These are phyloP conservation scores for Aureobasidium vineae DNA, from an alignment of 2,329 filamentous ascomycete genomes.

Conservation along the genomic window DNA sequence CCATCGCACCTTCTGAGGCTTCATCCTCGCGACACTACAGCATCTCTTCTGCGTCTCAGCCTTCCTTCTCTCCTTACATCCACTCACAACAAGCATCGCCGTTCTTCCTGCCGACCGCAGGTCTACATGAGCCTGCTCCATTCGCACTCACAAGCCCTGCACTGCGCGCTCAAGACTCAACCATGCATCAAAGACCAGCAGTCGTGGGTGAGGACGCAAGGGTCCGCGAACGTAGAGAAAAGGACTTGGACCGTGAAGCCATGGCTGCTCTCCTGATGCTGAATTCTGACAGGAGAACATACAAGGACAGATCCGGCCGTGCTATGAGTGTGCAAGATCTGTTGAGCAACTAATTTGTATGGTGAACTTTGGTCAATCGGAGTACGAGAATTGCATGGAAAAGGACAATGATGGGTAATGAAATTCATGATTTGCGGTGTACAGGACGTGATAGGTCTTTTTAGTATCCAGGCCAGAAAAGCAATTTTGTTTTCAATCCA, in stretches of 20 bases:
- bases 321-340: constrained; percentile 51
- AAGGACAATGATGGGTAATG: not conserved
- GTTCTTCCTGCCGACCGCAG: constrained; percentile 53
- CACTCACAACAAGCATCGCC: constrained; percentile 56
- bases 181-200: not conserved
- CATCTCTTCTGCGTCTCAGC: constrained; percentile 40
- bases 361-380: no score
- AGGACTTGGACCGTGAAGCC: constrained; percentile 64
- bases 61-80: constrained; percentile 39
- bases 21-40: constrained; percentile 42
- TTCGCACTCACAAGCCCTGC: constrained; percentile 39
- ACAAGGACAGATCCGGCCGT: constrained; percentile 32
- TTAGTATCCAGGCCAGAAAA: not conserved
- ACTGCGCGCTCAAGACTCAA: constrained; percentile 34
- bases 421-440: constrained; percentile 9
- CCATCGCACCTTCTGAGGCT: constrained; percentile 42
- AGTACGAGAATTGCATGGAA: not conserved
- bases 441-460: not conserved
- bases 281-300: constrained; percentile 50
- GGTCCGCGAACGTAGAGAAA: constrained; percentile 28
- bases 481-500: not conserved
- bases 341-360: constrained; percentile 39
- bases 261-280: constrained; percentile 86
- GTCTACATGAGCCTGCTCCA: constrained; percentile 29
- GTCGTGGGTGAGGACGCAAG: not conserved